Evolutionary conservation across 345 rosid genomes (phyloP).

Genomic region (Jatropha curcas): DNA sequence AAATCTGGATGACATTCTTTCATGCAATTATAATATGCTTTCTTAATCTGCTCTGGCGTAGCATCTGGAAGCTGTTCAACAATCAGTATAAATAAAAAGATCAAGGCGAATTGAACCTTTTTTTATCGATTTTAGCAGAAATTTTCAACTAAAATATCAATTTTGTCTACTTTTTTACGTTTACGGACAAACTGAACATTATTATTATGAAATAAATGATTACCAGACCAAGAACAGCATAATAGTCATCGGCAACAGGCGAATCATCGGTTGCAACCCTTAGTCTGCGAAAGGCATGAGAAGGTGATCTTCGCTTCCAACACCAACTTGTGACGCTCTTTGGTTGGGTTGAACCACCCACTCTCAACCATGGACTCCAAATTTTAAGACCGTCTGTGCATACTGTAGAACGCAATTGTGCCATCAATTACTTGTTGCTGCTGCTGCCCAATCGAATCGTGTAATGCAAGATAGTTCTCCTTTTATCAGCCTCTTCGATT

Average conservation of each 20-base stretch:
- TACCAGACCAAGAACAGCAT: conserved; percentile 89
- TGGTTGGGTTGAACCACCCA: conserved; percentile 25
- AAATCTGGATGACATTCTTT: conserved; percentile 95
- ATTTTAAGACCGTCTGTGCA: conserved; percentile 68
- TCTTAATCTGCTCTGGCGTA: conserved; percentile 78
- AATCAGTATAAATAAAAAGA: no score
- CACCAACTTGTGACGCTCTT: conserved; percentile 34
- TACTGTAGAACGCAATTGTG: conserved; percentile 72
- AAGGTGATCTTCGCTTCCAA: conserved; percentile 33
- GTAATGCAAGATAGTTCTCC: no score
- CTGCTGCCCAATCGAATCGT: not conserved
- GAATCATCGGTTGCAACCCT: conserved; percentile 58
- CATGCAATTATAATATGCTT: conserved; percentile 96
- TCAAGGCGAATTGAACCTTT: no score
- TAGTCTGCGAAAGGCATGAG: conserved; percentile 29
- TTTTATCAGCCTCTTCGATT: not conserved
- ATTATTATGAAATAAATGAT: not conserved
- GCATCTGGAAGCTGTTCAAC: conserved; percentile 73
- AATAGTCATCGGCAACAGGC: conserved; percentile 73
- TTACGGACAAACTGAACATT: no score
- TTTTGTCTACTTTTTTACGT: no score
- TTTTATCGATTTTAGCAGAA: no score
- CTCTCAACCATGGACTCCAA: conserved; percentile 41
- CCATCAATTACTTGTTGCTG: conserved; percentile 41
- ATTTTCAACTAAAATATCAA: no score